These are phyloP conservation scores for Penicillium bialowiezense DNA, from an alignment of 495 filamentous ascomycete genomes.

Conservation along the genomic window DNA sequence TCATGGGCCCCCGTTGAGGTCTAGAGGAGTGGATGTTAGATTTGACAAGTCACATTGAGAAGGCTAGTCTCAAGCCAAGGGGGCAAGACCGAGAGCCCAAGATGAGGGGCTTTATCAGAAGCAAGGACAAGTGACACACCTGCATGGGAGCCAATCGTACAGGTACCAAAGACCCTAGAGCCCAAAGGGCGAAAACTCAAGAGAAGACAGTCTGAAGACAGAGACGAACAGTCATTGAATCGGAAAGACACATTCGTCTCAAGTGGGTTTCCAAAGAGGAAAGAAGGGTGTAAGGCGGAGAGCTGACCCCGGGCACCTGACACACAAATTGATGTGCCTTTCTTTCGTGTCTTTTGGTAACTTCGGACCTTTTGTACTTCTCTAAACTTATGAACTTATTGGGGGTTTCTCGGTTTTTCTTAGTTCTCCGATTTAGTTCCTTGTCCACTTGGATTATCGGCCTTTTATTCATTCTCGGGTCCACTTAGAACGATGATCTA, in stretches of 20 bases:
- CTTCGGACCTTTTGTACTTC: too few relatives aligned
- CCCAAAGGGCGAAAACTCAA: constrained; percentile 23
- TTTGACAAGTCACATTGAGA: too few relatives aligned
- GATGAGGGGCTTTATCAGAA: neutral
- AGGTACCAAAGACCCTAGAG: constrained; percentile 28
- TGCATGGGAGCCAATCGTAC: constrained; percentile 43
- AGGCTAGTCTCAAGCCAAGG: too few relatives aligned
- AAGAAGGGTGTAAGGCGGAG: constrained; percentile 2
- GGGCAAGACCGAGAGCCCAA: neutral
- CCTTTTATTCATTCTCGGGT: too few relatives aligned
- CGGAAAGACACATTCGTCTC: constrained; percentile 22
- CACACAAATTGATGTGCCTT: too few relatives aligned
- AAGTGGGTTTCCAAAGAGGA: constrained; percentile 2
- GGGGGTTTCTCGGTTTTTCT: too few relatives aligned
- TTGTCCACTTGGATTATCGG: too few relatives aligned
- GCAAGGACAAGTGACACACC: constrained; percentile 29
- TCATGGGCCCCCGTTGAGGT: constrained; percentile 53
- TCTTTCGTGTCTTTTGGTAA: too few relatives aligned
- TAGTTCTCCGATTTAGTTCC: too few relatives aligned
- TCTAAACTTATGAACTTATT: too few relatives aligned
- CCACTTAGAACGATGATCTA: too few relatives aligned
- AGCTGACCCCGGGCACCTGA: too few relatives aligned
- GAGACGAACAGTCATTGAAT: constrained; percentile 42
- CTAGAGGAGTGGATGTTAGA: constrained; percentile 20
- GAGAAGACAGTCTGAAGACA: constrained; percentile 30